A percentile compares a stretch with the other conserved stretches of the same genome.
These are phyloP conservation scores for Parietichytrium sp. DNA, from an alignment of 108 stramenopile species.

Conservation along the genomic window DNA sequence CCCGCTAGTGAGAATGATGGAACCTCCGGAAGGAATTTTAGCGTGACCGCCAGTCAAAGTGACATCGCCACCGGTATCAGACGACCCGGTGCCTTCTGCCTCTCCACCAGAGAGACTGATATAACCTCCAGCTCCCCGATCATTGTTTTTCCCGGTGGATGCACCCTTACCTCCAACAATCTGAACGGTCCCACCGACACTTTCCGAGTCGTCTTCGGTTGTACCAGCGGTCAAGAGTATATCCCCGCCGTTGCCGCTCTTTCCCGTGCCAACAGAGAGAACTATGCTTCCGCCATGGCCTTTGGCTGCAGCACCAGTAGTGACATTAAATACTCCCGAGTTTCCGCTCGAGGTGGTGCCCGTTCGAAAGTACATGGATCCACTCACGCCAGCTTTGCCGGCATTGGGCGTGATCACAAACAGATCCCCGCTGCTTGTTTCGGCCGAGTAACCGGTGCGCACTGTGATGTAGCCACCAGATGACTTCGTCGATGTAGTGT, in stretches of 20 bases:
- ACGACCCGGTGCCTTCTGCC: conserved; percentile 39
- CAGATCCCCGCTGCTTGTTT: background rate
- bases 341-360: conserved; percentile 27
- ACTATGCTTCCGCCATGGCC: conserved; percentile 1
- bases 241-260: conserved; percentile 1
- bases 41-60: background rate
- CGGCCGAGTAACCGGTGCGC: background rate
- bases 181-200: conserved; percentile 40
- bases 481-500: background rate
- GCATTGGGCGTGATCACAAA: conserved; percentile 42
- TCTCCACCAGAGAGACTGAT: conserved; percentile 57
- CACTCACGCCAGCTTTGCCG: conserved; percentile 35
- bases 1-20: background rate
- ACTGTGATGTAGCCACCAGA: conserved; percentile 3
- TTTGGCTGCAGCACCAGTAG: conserved; percentile 16
- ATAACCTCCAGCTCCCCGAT: conserved; percentile 20
- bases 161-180: conserved; percentile 5
- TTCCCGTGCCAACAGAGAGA: background rate
- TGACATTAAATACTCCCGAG: conserved; percentile 3
- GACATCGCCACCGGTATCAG: background rate
- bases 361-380: conserved; percentile 23
- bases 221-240: background rate
- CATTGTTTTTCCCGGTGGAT: too few species aligned
- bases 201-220: conserved; percentile 9
- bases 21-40: conserved; percentile 45